These are phyloP conservation scores for Lipomyces mesembrius DNA, from an alignment of 805 yeast genomes.

Conservation along the genomic window DNA sequence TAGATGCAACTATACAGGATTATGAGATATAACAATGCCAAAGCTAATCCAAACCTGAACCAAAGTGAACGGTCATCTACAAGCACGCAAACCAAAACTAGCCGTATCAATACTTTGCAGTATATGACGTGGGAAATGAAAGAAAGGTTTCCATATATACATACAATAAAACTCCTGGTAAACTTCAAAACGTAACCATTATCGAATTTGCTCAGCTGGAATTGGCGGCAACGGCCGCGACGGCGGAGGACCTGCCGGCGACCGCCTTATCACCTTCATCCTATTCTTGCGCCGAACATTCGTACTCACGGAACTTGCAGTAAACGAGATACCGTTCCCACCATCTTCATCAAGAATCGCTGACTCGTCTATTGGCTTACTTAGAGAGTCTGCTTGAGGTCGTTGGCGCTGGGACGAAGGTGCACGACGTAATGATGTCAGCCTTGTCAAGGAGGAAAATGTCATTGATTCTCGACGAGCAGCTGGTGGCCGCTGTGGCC, in stretches of 20 bases:
- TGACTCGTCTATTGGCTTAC: not conserved
- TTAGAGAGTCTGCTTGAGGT: not conserved
- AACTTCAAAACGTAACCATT: not conserved
- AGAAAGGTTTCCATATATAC: too few species aligned
- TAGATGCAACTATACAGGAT: too few species aligned
- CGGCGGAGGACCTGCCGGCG: constrained; percentile 19
- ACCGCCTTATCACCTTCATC: constrained; percentile 1
- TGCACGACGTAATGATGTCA: constrained; percentile 13
- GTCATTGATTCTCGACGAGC: constrained; percentile 30
- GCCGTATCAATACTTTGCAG: too few species aligned
- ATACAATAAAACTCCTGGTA: not conserved
- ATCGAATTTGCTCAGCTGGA: constrained; percentile 12
- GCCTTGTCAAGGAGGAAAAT: constrained; percentile 13
- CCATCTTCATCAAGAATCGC: constrained; percentile 3
- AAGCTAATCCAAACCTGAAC: not conserved
- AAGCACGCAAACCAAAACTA: too few species aligned
- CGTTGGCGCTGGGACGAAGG: constrained; percentile 12
- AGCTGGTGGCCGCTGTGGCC: constrained; percentile 9
- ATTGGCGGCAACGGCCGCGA: constrained; percentile 20
- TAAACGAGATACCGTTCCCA: not conserved
- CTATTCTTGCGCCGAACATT: not conserved
- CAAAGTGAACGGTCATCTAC: too few species aligned
- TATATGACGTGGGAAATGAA: not conserved
- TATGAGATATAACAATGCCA: not conserved
- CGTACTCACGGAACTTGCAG: not conserved